phyloP scores from a whole-genome alignment of 2,329 filamentous ascomycete genomes.

The Penicillium sp. region DNA sequence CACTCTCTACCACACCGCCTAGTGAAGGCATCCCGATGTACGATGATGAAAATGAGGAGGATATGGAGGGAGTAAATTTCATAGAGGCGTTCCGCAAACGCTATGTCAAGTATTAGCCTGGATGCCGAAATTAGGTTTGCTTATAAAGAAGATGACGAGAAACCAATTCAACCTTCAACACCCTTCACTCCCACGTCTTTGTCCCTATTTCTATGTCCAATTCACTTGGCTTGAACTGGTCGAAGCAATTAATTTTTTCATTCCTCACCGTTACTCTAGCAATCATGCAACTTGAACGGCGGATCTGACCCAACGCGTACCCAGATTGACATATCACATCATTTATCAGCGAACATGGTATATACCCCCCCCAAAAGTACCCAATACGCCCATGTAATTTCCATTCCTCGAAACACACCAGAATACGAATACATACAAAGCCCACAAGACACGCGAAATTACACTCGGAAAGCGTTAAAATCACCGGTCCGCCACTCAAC shows the following conservation, averaged over 20 bases:
- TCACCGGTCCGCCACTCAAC: neutral
- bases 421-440: neutral
- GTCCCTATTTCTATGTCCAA: neutral
- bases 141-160: neutral
- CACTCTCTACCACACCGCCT: neutral
- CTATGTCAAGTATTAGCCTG: slow-evolving; percentile 11
- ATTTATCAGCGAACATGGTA: neutral
- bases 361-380: neutral
- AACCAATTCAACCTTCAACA: neutral
- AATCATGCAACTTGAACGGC: neutral
- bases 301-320: neutral
- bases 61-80: slow-evolving; percentile 9
- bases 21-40: neutral
- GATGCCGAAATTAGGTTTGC: neutral
- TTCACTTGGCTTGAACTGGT: neutral
- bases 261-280: neutral
- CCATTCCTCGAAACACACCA: neutral
- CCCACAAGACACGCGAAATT: neutral
- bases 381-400: neutral
- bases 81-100: slow-evolving; percentile 14
- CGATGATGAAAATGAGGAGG: slow-evolving; percentile 4
- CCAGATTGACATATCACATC: neutral
- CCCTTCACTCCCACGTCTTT: neutral
- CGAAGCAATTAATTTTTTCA: neutral
- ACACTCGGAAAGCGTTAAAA: neutral